Conservation (phyloP, 1,284 basidiomycete genomes). For the Thecaphora thlaspeos region DNA sequence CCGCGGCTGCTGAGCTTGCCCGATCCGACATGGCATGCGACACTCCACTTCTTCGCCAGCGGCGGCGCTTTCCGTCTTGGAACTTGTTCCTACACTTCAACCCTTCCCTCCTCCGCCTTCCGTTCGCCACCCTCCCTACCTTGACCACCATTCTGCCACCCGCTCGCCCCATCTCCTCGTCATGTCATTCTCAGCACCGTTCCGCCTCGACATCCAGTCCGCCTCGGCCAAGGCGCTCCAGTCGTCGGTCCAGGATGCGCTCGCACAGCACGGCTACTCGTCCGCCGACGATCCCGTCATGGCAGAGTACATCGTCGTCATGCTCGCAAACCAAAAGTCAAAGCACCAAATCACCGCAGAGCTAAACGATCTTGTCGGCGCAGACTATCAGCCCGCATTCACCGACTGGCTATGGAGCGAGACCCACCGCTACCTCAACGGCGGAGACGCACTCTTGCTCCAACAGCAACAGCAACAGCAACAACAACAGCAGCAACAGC, state of each 20-base stretch:
- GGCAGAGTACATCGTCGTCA: slow-evolving; percentile 57
- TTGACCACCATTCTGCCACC: slow-evolving; percentile 2
- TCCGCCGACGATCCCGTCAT: slow-evolving; percentile 44
- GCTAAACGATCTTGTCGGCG: slow-evolving; percentile 49
- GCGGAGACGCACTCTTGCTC: background rate
- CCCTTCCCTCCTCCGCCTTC: too few species aligned
- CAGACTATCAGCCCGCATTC: slow-evolving; percentile 43
- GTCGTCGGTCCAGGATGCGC: slow-evolving; percentile 34
- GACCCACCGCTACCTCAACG: slow-evolving; percentile 17
- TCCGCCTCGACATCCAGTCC: slow-evolving; percentile 35
- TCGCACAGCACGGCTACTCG: slow-evolving; percentile 39
- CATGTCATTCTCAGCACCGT: too few species aligned
- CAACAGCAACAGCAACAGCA: background rate
- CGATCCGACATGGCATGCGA: too few species aligned
- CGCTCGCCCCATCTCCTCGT: too few species aligned
- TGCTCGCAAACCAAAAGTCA: slow-evolving; percentile 55
- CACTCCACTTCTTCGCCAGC: too few species aligned
- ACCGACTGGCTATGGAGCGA: slow-evolving; percentile 44
- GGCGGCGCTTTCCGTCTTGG: too few species aligned
- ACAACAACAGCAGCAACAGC: background rate
- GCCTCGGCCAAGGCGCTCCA: slow-evolving; percentile 31
- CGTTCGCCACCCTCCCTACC: background rate
- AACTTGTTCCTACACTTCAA: too few species aligned
- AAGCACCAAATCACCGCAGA: slow-evolving; percentile 47
- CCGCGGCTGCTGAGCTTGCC: too few species aligned